These are phyloP conservation scores for Globisporangium heterothallicum DNA, from an alignment of 352 stramenopile species.

Conservation along the genomic window DNA sequence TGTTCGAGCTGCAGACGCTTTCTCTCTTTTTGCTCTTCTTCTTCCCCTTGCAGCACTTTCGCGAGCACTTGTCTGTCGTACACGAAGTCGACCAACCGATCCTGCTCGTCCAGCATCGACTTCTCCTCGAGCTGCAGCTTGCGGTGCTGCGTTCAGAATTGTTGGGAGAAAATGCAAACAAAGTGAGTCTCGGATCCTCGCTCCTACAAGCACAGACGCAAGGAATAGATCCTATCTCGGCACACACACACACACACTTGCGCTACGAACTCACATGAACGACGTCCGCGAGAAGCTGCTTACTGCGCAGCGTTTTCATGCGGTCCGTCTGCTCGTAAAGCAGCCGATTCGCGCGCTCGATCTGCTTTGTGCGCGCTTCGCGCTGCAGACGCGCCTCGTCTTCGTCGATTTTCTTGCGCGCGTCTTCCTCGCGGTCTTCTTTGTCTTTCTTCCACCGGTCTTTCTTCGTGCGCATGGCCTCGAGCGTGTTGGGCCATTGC, in stretches of 20 bases:
- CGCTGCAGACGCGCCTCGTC: constrained; percentile 74
- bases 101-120: constrained; percentile 41
- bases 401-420: constrained; percentile 66
- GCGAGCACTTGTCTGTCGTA: constrained; percentile 48
- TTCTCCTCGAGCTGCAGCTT: constrained; percentile 82
- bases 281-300: constrained; percentile 84
- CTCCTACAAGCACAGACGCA: background rate
- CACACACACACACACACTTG: background rate
- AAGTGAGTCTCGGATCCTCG: no score
- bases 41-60: constrained; percentile 42
- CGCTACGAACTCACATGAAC: constrained; percentile 38
- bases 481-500: constrained; percentile 90
- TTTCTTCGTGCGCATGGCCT: constrained; percentile 87
- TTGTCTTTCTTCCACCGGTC: constrained; percentile 89
- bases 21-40: constrained; percentile 40
- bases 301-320: constrained; percentile 87
- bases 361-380: constrained; percentile 70
- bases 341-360: constrained; percentile 77
- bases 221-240: background rate
- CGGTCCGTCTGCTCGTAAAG: constrained; percentile 91
- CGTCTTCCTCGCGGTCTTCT: constrained; percentile 75
- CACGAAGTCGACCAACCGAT: constrained; percentile 37
- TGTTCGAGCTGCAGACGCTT: constrained; percentile 42
- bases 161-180: background rate
- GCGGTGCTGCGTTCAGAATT: constrained; percentile 39